Base-by-base conservation (phyloP, 257 asterid genomes). In the Paulownia fortunei region DNA sequence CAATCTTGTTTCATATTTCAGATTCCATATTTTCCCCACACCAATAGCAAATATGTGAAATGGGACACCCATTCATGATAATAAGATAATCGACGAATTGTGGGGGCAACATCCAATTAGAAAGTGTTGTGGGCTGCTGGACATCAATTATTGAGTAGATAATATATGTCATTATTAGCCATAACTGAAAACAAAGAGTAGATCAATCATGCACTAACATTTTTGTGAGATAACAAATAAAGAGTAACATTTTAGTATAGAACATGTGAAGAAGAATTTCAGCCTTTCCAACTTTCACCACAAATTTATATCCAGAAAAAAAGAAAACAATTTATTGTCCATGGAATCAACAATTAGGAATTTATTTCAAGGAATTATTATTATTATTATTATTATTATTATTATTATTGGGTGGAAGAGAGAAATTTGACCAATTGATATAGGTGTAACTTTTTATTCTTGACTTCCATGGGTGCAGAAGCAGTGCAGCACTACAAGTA, bases 21-120 rank as follows among this genome's bases (percentile, higher is more conserved):
- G 80, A 80, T 74, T 74, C 80, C 79, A 73, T 26, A 26, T 66
- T 42, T 9, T 2, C n/a, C 21, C 54, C 21, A 9, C 19, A 5
- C 55, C 69, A 52, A 79, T 37, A 63, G 51, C 34, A 61, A 61
- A 30, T 62, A 16, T 47, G 52, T 68, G 67, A 36, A 18, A 47
- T 21, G 69, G 62, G 41, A 41, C 67, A 78, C 6, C 47, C 23
- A 39, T 64, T 52, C 12, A 41, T 18, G 19, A 72, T 32, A 30
- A 27, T 24, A 21, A 27, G n/a, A 41, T 8, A 27, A 64, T 19
- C 30, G 36, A 32, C 58, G 19, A 46, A 61, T 54, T 42, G 46
- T 36, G 24, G 27, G 76, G 39, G 23, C 4, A 10, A 30, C 27
- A 16, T 51, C 47, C 51, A 63, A 72, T 73, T 42, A 66, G 26